Evolutionary conservation across 2,329 filamentous ascomycete species (phyloP), one percentile per base, ranked within the genome.

Genomic region (Pseudogymnoascus sp.): DNA sequence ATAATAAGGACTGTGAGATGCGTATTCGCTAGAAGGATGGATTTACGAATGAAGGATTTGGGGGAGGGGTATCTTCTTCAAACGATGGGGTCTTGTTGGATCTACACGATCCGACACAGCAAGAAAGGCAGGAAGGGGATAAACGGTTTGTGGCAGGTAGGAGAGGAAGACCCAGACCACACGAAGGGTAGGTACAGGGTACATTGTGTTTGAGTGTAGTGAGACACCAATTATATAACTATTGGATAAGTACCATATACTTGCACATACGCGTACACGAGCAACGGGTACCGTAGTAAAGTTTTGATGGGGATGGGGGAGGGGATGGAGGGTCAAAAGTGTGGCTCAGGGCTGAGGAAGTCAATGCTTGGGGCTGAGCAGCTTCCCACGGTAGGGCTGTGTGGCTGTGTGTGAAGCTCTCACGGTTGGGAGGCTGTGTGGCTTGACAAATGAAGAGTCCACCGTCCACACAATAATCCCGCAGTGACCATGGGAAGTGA

Each of bases 131-230:
- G 39, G 45, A 63, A 45, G 64, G 62, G 41, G 60, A 57, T 62
- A 43, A 60, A 63, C 57, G 48, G 63, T 61, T 61, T 63, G 64
- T 65, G 66, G 63, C 63, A 60, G 63, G 67, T 65, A 62, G 64
- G 28, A 67, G 65, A 48, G 64, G 54, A 62, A 61, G 60, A 61
- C 45, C 61, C 54, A 61, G 45, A 51, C 45, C 45, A 14, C 3
- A 48, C 23, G 13, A 28, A 54, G 10, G 6, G 11, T 3, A 57
- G 6, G 51, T 57, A 57, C 10, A 57, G n/a, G 10, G 28, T 57
- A 57, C 51, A 57, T 34, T 57, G 8, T 34, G 10, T 13, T 19
- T 34, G 5, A 19, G 11, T n/a, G 6, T 51, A 4, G 21, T 14
- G 5, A 51, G 7, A 19, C 13, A n/a, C 5, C 13, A n/a, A 28